These are phyloP conservation scores for Cardiospermum halicacabum DNA, from an alignment of 345 rosid species.

Conservation along the genomic window DNA sequence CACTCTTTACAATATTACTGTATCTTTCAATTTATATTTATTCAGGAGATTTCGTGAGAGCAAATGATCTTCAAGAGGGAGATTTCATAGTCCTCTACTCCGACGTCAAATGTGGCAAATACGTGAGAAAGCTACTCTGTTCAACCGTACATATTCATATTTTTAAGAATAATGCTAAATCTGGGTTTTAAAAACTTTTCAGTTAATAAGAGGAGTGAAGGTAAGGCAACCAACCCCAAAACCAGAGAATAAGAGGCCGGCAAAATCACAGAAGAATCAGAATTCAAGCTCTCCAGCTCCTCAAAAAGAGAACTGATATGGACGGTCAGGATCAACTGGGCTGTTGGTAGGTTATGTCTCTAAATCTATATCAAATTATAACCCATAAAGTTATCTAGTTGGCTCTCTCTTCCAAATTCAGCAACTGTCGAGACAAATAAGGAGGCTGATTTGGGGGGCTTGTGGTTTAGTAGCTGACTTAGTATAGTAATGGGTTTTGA, in stretches of 20 bases:
- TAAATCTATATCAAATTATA: not conserved
- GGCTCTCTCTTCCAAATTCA: constrained; percentile 7
- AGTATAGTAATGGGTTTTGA: not conserved
- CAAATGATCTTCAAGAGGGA: constrained; percentile 97
- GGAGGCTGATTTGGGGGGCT: constrained; percentile 8
- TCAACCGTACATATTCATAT: too few relatives aligned
- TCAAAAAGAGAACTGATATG: too few relatives aligned
- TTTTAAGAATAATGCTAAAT: too few relatives aligned
- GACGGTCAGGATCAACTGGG: constrained; percentile 15
- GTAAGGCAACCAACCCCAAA: constrained; percentile 74
- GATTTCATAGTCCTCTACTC: constrained; percentile 98
- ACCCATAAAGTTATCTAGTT: constrained; percentile 16
- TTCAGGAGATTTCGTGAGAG: constrained; percentile 85
- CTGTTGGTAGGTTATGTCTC: not conserved
- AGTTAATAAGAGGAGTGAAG: constrained; percentile 97
- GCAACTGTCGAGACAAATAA: constrained; percentile 8
- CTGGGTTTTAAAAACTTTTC: too few relatives aligned
- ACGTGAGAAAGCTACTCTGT: too few relatives aligned
- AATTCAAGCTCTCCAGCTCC: constrained; percentile 37
- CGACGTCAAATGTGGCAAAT: constrained; percentile 90
- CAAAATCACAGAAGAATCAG: constrained; percentile 58
- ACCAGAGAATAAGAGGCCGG: constrained; percentile 56
- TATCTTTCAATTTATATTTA: not conserved
- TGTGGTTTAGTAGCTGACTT: not conserved
- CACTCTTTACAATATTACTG: too few relatives aligned